These are phyloP conservation scores for Podaxis sp. DNA, from an alignment of 768 basidiomycete species.

Conservation along the genomic window DNA sequence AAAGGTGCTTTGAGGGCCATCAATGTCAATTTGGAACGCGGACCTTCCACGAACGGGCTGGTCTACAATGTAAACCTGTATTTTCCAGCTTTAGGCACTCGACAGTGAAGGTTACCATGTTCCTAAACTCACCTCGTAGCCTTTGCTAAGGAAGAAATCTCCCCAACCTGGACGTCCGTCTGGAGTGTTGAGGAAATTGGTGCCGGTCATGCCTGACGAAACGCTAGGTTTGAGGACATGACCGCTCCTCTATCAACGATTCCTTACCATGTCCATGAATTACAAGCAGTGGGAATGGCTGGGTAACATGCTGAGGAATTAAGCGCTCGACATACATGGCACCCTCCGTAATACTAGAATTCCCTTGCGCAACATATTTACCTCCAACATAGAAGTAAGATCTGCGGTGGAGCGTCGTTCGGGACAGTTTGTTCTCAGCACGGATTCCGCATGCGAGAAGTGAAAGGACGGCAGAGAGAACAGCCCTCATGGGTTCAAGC, in stretches of 20 bases:
- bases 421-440: neutral
- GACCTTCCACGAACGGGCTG: conserved; percentile 49
- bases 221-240: neutral
- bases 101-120: neutral
- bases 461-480: neutral
- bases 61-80: conserved; percentile 45
- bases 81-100: neutral
- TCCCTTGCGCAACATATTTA: conserved; percentile 32
- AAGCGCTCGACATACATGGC: conserved; percentile 46
- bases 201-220: conserved; percentile 46
- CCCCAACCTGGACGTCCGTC: conserved; percentile 55
- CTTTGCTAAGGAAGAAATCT: conserved; percentile 50
- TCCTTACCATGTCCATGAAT: conserved; percentile 46
- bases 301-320: conserved; percentile 37
- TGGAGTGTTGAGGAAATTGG: conserved; percentile 52
- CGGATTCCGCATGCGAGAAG: conserved; percentile 17
- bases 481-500: neutral
- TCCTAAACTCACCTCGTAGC: conserved; percentile 42
- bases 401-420: conserved; percentile 39
- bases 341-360: conserved; percentile 38
- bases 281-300: conserved; percentile 42
- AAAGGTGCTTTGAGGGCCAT: conserved; percentile 34
- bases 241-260: neutral
- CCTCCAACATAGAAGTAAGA: conserved; percentile 51
- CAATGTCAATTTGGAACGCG: conserved; percentile 37